A percentile compares a stretch with the other conserved stretches of the same genome.
phyloP scores from a whole-genome alignment of 2,329 filamentous ascomycete genomes.

The Graphium sp. region DNA sequence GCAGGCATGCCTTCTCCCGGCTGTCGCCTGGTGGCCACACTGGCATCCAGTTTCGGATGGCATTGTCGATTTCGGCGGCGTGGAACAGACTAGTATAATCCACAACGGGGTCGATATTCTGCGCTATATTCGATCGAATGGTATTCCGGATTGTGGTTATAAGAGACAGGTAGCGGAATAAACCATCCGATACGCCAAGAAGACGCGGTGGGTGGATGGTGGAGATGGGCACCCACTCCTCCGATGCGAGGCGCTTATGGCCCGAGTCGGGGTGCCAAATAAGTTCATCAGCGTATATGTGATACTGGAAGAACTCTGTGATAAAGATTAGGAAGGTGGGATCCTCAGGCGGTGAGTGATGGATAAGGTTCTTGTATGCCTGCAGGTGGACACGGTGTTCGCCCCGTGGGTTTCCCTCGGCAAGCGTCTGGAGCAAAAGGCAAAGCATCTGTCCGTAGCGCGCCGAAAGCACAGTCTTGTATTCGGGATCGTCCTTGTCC shows the following conservation, averaged over 20 bases:
- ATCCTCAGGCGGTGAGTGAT: slow-evolving; percentile 41
- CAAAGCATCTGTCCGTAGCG: slow-evolving; percentile 48
- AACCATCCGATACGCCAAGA: slow-evolving; percentile 65
- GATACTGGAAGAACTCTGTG: slow-evolving; percentile 75
- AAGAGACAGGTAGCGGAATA: slow-evolving; percentile 63
- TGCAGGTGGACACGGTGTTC: slow-evolving; percentile 68
- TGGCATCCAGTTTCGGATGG: slow-evolving; percentile 60
- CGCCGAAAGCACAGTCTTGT: slow-evolving; percentile 30
- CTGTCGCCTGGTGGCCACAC: slow-evolving; percentile 38
- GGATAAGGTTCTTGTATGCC: slow-evolving; percentile 58
- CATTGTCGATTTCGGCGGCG: slow-evolving; percentile 59
- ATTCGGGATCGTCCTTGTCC: slow-evolving; percentile 23
- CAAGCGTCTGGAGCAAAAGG: slow-evolving; percentile 37
- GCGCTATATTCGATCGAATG: slow-evolving; percentile 51
- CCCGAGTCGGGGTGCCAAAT: slow-evolving; percentile 27
- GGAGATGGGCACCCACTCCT: slow-evolving; percentile 22
- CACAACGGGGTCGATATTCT: slow-evolving; percentile 46
- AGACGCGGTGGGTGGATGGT: slow-evolving; percentile 36
- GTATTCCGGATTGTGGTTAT: slow-evolving; percentile 63
- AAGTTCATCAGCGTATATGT: slow-evolving; percentile 49
- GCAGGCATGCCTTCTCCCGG: slow-evolving; percentile 34
- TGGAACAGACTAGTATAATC: slow-evolving; percentile 58
- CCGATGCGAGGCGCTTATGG: slow-evolving; percentile 19
- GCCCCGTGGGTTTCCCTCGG: slow-evolving; percentile 39
- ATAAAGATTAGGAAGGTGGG: slow-evolving; percentile 46